phyloP scores from a whole-genome alignment of 2,329 filamentous ascomycete genomes.

The Trichophaea hybrida region DNA sequence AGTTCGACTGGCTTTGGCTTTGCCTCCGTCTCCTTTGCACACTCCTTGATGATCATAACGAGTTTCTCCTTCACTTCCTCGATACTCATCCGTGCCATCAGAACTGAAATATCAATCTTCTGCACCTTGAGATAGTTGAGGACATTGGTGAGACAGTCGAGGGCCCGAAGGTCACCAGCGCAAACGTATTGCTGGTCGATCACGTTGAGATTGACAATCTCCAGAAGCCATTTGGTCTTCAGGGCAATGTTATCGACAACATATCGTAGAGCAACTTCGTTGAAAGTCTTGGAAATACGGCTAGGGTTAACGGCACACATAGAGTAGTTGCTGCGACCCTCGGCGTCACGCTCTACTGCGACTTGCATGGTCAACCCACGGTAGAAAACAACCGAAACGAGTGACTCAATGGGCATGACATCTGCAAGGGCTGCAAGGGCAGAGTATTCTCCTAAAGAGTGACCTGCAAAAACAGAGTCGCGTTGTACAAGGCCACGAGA shows the following conservation, averaged over 20 bases:
- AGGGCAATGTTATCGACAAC: constrained; percentile 92
- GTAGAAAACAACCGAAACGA: constrained; percentile 98
- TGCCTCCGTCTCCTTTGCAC: constrained; percentile 68
- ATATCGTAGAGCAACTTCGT: constrained; percentile 91
- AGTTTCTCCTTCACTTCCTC: constrained; percentile 86
- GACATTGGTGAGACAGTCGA: constrained; percentile 60
- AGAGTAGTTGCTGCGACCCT: constrained; percentile 90
- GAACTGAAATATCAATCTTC: constrained; percentile 89
- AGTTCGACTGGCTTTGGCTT: constrained; percentile 83
- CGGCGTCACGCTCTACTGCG: constrained; percentile 86
- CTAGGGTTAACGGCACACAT: constrained; percentile 99
- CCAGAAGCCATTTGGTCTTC: constrained; percentile 84
- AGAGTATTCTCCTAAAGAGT: constrained; percentile 96
- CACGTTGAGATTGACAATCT: constrained; percentile 96
- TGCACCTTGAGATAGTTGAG: constrained; percentile 93
- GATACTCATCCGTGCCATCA: constrained; percentile 72
- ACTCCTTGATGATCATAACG: constrained; percentile 78
- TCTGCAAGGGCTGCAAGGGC: constrained; percentile 90
- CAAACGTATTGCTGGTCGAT: constrained; percentile 64
- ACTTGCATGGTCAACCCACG: constrained; percentile 98
- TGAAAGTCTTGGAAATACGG: constrained; percentile 96
- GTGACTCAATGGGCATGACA: constrained; percentile 97
- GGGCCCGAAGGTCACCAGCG: constrained; percentile 53
- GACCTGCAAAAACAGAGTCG: constrained; percentile 93
- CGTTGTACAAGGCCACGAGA: constrained; percentile 88